Base-by-base conservation (phyloP, 192 early-diverging fungal species). In the Linnemannia exigua region DNA sequence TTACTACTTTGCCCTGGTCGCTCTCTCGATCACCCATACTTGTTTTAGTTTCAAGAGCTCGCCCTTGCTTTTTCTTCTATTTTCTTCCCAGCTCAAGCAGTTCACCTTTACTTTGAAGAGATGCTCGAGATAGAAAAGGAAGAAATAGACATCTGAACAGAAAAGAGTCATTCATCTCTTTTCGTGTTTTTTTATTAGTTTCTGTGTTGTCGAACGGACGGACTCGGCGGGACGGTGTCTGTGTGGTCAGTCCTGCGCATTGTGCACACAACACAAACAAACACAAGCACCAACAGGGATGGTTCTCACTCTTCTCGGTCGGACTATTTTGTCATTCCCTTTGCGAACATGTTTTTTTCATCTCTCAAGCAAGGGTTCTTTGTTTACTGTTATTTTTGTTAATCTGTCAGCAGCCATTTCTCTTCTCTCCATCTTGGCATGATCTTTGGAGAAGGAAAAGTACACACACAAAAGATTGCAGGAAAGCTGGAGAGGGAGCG, bases 171-270 rank as follows among this genome's bases (percentile, higher is more conserved):
- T 61, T n/a, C n/a, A n/a, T n/a, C n/a, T n/a, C n/a, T n/a, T n/a
- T n/a, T n/a, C n/a, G n/a, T 9, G n/a, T 3, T n/a, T 8, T 28
- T 28, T 28, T 54, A n/a, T 54, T 54, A 6, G 51, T n/a, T 20
- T 63, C 25, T 61, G n/a, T 63, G 28, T 33, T 31, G 58, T 15
- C 28, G 11, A 9, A 58, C 11, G 28, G 12, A 31, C 28, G 28
- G 58, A 31, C 41, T 44, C 41, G 41, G 9, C 58, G 58, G 58
- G 58, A 63, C 31, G 58, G 28, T 28, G 58, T 63, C 58, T 63
- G 58, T 63, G 58, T 63, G 58, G 58, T 63, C 58, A 25, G 58
- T 31, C 58, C 58, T 63, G n/a, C 54, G 54, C 54, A 58, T 58
- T 28, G 58, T 63, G 58, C 58, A 63, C 58, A 22, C 54, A 31